Evolutionary conservation across 2,329 filamentous ascomycete species (phyloP).

Genomic region (Phialophora tarda): DNA sequence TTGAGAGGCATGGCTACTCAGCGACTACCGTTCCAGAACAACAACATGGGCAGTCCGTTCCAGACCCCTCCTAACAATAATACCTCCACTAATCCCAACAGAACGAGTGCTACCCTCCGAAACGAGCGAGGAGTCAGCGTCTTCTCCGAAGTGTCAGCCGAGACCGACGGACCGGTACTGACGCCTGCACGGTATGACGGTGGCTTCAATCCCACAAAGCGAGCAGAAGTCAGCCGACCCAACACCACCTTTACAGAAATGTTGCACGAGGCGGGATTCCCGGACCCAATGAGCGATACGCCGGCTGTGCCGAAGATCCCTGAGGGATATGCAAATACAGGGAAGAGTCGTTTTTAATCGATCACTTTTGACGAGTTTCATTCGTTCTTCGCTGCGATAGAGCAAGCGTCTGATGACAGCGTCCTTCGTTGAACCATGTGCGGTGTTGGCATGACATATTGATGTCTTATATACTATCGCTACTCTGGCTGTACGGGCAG

Average conservation of each 20-base stretch:
- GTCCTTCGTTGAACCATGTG: slow-evolving; percentile 3
- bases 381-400: slow-evolving; percentile 5
- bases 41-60: slow-evolving; percentile 38
- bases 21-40: slow-evolving; percentile 20
- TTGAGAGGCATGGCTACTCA: slow-evolving; percentile 36
- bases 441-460: neutral
- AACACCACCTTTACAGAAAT: slow-evolving; percentile 39
- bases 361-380: slow-evolving; percentile 17
- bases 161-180: slow-evolving; percentile 25
- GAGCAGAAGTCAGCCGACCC: slow-evolving; percentile 29
- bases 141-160: slow-evolving; percentile 23
- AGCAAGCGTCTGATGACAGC: slow-evolving; percentile 5
- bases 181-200: slow-evolving; percentile 35
- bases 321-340: slow-evolving; percentile 25
- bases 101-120: slow-evolving; percentile 21
- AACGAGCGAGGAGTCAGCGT: slow-evolving; percentile 27
- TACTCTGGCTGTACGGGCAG: slow-evolving; percentile 18
- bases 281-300: slow-evolving; percentile 30
- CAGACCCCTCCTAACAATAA: slow-evolving; percentile 34
- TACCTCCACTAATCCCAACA: slow-evolving; percentile 8
- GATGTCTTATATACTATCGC: slow-evolving; percentile 20
- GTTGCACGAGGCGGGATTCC: slow-evolving; percentile 38
- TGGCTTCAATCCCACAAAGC: slow-evolving; percentile 24
- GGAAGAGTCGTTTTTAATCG: slow-evolving; percentile 14
- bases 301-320: slow-evolving; percentile 37